A percentile compares a stretch with the other conserved stretches of the same genome.
Conservation (phyloP, 2,329 filamentous ascomycete genomes). For the Calonectria crousiana region DNA sequence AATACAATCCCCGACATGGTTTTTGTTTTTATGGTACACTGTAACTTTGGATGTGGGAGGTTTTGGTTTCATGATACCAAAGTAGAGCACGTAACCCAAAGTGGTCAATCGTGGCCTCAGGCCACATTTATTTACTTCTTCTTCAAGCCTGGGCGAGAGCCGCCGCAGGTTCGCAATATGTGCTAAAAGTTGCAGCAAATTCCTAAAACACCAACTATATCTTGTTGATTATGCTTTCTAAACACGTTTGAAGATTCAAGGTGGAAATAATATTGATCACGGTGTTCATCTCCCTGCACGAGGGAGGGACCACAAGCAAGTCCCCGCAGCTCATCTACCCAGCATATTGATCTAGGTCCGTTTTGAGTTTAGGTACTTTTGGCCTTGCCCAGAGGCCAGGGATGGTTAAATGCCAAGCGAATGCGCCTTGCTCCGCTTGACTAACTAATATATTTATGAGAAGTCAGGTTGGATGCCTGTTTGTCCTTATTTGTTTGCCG, state of each 20-base stretch:
- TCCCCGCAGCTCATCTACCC: slow-evolving; percentile 1
- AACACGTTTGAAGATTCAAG: too few relatives aligned
- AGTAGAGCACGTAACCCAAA: background rate
- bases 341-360: background rate
- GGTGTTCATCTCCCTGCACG: background rate
- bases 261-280: background rate
- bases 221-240: too few relatives aligned
- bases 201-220: too few relatives aligned
- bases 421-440: background rate
- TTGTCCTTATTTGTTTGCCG: background rate
- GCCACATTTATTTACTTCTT: too few relatives aligned
- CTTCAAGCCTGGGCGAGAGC: too few relatives aligned
- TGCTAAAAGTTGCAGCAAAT: background rate
- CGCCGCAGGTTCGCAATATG: background rate
- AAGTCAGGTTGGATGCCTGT: background rate
- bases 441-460: background rate
- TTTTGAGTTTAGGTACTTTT: background rate
- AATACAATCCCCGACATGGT: background rate
- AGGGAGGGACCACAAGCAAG: background rate
- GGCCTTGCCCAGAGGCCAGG: background rate
- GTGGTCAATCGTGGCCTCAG: background rate
- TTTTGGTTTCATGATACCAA: background rate
- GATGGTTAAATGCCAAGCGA: background rate
- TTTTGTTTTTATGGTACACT: background rate
- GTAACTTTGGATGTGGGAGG: background rate